Evolutionary conservation across 495 filamentous ascomycete genomes (phyloP), one percentile per base, ranked within the genome.

Genomic region (Penicillium turbatum): DNA sequence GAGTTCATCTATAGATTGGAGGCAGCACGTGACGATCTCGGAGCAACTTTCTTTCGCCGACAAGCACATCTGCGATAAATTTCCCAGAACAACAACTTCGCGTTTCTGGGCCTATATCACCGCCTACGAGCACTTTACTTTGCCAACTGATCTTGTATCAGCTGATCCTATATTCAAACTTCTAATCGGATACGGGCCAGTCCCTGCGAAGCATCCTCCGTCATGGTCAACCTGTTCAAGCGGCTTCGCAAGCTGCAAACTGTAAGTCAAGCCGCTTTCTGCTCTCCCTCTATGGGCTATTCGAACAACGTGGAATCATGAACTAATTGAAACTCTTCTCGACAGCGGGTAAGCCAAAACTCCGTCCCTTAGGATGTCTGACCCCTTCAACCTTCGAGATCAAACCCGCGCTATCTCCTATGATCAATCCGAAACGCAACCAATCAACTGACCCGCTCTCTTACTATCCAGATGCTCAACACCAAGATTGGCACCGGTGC

Each of bases 401-500:
- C 34, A 16, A 42, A 37, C 44, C 17, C 50, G 5, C 47, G 19
- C 19, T 43, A 21, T 43, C 40, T 27, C 12, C 30, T 21, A 42
- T 24, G 40, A 36, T 39, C 21, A 13, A 29, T 11, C 35, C 38
- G 17, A 15, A 11, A n/a, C 13, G n/a, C 30, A 43, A 51, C 10
- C 4, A 27, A 34, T 26, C 27, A 19, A 51, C 49, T 51, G n/a
- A 51, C 49, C 8, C 30, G 8, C 21, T 32, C n/a, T 35, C 15
- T 8, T n/a, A 30, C 9, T 37, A 17, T 19, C 36, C 76, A 91
- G 88, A 74, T 92, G 37, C 81, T 92, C 62, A 72, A 75, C 54
- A 68, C 90, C 67, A 82, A 86, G 58, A 64, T 84, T 63, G 93
- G 93, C 43, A 84, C 86, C 36, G 93, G 92, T 32, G 92, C 93